Base-by-base conservation (phyloP, 495 filamentous ascomycete genomes). In the Penicillium paradoxum region DNA sequence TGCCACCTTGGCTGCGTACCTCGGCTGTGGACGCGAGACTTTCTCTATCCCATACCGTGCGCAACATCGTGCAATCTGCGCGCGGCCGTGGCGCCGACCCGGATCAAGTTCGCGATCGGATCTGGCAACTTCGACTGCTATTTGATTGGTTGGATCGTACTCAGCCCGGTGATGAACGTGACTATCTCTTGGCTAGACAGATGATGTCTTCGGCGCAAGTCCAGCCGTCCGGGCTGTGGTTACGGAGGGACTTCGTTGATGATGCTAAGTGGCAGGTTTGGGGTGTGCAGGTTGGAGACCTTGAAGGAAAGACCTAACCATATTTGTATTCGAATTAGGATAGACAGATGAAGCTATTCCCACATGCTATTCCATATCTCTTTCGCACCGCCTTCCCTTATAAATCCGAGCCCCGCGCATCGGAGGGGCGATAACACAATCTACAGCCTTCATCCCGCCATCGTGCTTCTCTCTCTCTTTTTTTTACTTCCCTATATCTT, bases 11-110 rank as follows among this genome's bases (percentile, higher is more conserved):
- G 66, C 70, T 79, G 13, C 70, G 77, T 19, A 69, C 68, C 5
- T 95, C 87, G 7, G 83, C 85, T 5, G 86, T 96, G 5, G 93
- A 98, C 69, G 81, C 83, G 36, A 76, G 85, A 43, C 72, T 98
- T 7, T 79, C 87, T 18, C 72, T 97, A 21, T 79, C 85, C 52
- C 77, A 77, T 21, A 83, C 79, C 21, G 69, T 88, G 36, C 73
- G 75, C 3, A 83, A 82, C 37, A 76, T 81, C 37, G 80, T 73
- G n/a, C 64, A 69, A 37, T 66, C 69, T 2, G 64, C 66, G 4
- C 57, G 50, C 8, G 67, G 69, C 22, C 68, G 66, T 7, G 63
- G 65, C 7, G 67, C 60, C 69, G 58, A 77, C 41, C 57, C 67
- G 0, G 71, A 73, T 42, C 65, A 71, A 51, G 50, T 73, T 6